A percentile compares a stretch with the other conserved stretches of the same genome.
Evolutionary conservation across 1,284 basidiomycete genomes (phyloP).

Genomic region (Mixia osmundae): DNA sequence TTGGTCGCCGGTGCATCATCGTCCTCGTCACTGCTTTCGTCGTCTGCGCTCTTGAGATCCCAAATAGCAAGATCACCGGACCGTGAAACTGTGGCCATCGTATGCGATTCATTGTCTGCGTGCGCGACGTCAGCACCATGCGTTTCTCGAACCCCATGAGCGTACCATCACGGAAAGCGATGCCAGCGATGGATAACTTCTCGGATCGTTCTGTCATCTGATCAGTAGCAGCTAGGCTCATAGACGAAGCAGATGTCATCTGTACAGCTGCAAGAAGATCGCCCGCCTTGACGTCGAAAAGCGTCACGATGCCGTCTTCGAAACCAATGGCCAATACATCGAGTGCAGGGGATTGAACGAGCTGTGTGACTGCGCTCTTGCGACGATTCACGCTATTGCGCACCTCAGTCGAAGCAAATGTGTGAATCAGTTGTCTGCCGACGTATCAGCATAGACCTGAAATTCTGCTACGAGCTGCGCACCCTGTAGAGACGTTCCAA

Average conservation of each 20-base stretch:
- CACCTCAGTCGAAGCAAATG: slow-evolving; percentile 20
- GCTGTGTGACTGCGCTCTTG: slow-evolving; percentile 35
- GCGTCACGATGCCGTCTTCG: slow-evolving; percentile 57
- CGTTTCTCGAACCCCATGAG: no score
- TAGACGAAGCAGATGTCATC: slow-evolving; percentile 24
- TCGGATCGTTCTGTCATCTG: slow-evolving; percentile 18
- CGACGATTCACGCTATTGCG: slow-evolving; percentile 18
- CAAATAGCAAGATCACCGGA: slow-evolving; percentile 67
- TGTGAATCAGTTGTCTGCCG: slow-evolving; percentile 26
- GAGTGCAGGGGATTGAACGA: slow-evolving; percentile 81
- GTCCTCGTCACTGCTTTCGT: no score
- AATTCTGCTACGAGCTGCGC: slow-evolving; percentile 25
- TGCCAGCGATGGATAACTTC: slow-evolving; percentile 41
- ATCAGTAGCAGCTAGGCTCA: no score
- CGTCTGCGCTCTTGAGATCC: slow-evolving; percentile 44
- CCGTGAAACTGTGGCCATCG: slow-evolving; percentile 66
- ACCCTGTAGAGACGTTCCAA: slow-evolving; percentile 83
- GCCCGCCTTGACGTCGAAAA: slow-evolving; percentile 75
- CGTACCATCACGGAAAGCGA: slow-evolving; percentile 10
- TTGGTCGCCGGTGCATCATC: no score
- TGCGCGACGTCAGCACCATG: no score
- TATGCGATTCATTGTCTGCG: slow-evolving; percentile 19
- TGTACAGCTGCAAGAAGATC: slow-evolving; percentile 72
- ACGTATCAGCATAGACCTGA: not conserved
- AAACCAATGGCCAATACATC: slow-evolving; percentile 86